These are phyloP conservation scores for Dipteronia dyeriana DNA, from an alignment of 345 rosid species.

Conservation along the genomic window DNA sequence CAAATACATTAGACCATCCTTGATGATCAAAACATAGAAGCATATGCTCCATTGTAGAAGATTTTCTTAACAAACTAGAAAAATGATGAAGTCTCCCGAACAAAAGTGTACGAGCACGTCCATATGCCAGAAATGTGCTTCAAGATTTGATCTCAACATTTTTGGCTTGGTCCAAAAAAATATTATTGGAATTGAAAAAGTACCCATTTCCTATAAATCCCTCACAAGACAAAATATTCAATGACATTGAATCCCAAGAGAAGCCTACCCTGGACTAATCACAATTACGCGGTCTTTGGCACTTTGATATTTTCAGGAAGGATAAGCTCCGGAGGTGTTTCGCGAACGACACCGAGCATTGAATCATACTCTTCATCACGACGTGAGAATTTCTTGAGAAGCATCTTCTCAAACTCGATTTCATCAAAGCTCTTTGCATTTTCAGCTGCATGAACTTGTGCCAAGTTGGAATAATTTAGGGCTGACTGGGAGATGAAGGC, in stretches of 20 bases:
- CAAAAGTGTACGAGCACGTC: constrained; percentile 10
- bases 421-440: constrained; percentile 67
- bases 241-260: constrained; percentile 18
- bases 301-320: constrained; percentile 59
- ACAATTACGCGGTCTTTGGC: constrained; percentile 36
- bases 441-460: constrained; percentile 84
- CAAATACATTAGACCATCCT: constrained; percentile 1
- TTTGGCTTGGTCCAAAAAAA: constrained; percentile 1
- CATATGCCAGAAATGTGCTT: constrained; percentile 10
- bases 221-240: constrained; percentile 3
- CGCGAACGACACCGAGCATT: constrained; percentile 75
- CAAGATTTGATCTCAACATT: constrained; percentile 6
- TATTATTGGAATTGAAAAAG: constrained; percentile 20
- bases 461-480: constrained; percentile 63
- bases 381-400: constrained; percentile 64
- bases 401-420: constrained; percentile 69
- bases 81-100: constrained; percentile 6
- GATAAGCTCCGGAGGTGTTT: constrained; percentile 64
- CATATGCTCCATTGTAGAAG: background rate
- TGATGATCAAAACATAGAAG: background rate
- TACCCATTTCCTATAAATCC: constrained; percentile 15
- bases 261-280: constrained; percentile 5
- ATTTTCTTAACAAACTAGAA: background rate
- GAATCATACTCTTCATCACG: constrained; percentile 82
- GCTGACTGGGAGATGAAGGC: constrained; percentile 76